A percentile compares a stretch with the other conserved stretches of the same genome.
Evolutionary conservation across 768 basidiomycete genomes (phyloP).

Genomic region (Boletus coccyginus): DNA sequence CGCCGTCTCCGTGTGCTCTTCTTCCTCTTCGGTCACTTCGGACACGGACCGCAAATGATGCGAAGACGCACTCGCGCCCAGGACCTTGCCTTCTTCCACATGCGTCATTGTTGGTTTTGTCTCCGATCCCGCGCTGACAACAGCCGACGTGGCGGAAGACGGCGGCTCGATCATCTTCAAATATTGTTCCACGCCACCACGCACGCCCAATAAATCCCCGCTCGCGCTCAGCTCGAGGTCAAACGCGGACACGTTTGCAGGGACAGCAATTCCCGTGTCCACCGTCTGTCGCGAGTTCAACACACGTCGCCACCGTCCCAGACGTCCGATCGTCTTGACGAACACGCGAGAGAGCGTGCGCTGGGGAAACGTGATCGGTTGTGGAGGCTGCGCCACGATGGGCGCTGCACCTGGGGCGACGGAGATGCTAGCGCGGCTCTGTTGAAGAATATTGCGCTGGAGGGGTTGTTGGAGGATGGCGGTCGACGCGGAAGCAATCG

Average conservation of each 20-base stretch:
- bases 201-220: conserved; percentile 57
- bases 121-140: conserved; percentile 1
- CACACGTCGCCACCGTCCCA: conserved; percentile 82
- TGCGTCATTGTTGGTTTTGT: neutral
- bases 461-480: conserved; percentile 65
- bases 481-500: conserved; percentile 54
- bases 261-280: conserved; percentile 35
- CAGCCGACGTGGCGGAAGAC: conserved; percentile 18
- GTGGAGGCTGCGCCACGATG: conserved; percentile 33
- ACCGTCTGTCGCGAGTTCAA: conserved; percentile 47
- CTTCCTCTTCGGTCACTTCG: conserved; percentile 33
- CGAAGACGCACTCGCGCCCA: neutral
- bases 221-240: conserved; percentile 63
- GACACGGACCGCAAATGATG: conserved; percentile 30
- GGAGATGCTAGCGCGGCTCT: conserved; percentile 37
- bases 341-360: conserved; percentile 71
- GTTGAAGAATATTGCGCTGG: conserved; percentile 48
- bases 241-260: conserved; percentile 62
- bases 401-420: conserved; percentile 21
- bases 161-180: conserved; percentile 52
- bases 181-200: conserved; percentile 66
- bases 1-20: conserved; percentile 18
- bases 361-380: conserved; percentile 47
- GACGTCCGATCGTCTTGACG: conserved; percentile 76
- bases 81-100: conserved; percentile 8